A percentile compares a stretch with the other conserved stretches of the same genome.
phyloP scores from a whole-genome alignment of 2,329 filamentous ascomycete species.

The Trichoderma endophyticum region DNA sequence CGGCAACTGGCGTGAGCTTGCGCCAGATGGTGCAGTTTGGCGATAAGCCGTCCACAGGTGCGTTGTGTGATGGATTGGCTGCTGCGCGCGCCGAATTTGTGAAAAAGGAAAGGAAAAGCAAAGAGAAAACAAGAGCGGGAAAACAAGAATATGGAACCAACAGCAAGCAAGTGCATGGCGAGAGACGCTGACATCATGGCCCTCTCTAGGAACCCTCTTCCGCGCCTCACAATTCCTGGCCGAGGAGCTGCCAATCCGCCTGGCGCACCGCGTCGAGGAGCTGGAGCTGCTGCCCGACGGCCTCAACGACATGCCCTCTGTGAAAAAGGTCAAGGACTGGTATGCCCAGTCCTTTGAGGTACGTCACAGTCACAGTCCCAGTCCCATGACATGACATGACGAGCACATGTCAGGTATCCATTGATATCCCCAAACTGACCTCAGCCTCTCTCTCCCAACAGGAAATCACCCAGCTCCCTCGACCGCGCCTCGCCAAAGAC shows the following conservation, averaged over 20 bases:
- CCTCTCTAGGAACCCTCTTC: conserved; percentile 84
- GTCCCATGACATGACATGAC: neutral
- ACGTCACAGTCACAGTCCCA: conserved; percentile 31
- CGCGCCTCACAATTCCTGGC: conserved; percentile 97
- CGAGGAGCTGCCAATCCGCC: conserved; percentile 93
- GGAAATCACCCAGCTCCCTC: conserved; percentile 87
- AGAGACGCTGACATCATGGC: conserved; percentile 51
- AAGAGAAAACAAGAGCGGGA: neutral
- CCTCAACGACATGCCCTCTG: conserved; percentile 96
- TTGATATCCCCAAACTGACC: no score
- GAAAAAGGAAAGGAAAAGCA: neutral
- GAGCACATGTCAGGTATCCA: neutral
- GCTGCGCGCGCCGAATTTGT: conserved; percentile 58
- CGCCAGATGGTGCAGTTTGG: conserved; percentile 99
- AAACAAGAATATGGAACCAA: no score
- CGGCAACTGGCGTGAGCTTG: conserved; percentile 91
- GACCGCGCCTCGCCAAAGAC: conserved; percentile 72
- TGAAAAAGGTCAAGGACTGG: conserved; percentile 93
- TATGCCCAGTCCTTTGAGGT: conserved; percentile 99
- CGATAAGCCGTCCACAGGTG: conserved; percentile 86
- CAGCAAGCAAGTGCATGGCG: no score
- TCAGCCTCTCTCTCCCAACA: conserved; percentile 33
- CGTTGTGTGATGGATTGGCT: conserved; percentile 45
- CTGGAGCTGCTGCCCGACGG: conserved; percentile 90
- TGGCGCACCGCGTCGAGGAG: conserved; percentile 95